Conservation (phyloP, 108 stramenopile genomes). For the Cyclotella sp. region DNA sequence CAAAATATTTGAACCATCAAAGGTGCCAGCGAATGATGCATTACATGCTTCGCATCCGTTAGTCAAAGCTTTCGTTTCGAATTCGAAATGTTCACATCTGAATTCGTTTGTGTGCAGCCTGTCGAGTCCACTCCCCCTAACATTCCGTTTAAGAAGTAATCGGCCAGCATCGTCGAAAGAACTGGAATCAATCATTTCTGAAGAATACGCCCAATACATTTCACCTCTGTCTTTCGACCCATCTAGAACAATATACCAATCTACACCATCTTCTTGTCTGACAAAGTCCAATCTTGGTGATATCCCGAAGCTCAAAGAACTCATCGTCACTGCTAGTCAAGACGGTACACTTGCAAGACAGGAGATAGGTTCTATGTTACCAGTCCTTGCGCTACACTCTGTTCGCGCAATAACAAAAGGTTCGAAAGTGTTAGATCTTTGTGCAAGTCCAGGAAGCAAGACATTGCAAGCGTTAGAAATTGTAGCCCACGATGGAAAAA, state of each 20-base stretch:
- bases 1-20: neutral
- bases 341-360: constrained; percentile 76
- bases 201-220: constrained; percentile 21
- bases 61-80: constrained; percentile 31
- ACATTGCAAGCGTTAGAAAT: constrained; percentile 84
- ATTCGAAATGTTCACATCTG: constrained; percentile 33
- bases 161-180: constrained; percentile 11
- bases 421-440: constrained; percentile 79
- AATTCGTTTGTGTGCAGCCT: constrained; percentile 20
- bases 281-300: constrained; percentile 50
- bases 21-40: neutral
- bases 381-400: constrained; percentile 56
- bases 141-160: constrained; percentile 50
- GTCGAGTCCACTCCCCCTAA: constrained; percentile 53
- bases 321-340: constrained; percentile 52
- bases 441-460: constrained; percentile 88
- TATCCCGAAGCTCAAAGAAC: constrained; percentile 59
- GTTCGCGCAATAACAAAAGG: constrained; percentile 35
- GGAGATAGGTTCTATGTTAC: constrained; percentile 84
- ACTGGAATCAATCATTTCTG: neutral
- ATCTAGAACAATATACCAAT: constrained; percentile 50
- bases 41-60: constrained; percentile 42
- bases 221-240: constrained; percentile 44
- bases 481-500: constrained; percentile 33
- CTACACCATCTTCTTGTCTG: constrained; percentile 28